Percentiles rank a stretch among this genome's conserved stretches.
Evolutionary conservation across 1,284 basidiomycete genomes (phyloP).

Genomic region (Cutaneotrichosporon arboriforme): DNA sequence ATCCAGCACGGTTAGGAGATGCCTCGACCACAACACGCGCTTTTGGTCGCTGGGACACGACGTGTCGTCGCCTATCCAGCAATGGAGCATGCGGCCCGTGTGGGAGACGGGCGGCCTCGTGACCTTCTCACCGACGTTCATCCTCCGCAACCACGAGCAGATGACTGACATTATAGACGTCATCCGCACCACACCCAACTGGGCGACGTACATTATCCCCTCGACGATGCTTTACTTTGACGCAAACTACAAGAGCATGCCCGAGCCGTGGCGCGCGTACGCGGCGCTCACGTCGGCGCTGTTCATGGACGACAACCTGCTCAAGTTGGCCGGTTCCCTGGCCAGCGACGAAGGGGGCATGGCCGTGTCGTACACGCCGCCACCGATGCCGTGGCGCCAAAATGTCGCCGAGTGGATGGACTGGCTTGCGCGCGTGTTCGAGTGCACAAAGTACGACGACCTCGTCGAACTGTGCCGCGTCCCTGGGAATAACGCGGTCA

Average conservation of each 20-base stretch:
- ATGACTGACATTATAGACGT: slow-evolving; percentile 26
- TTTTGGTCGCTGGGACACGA: slow-evolving; percentile 21
- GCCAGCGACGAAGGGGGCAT: slow-evolving; percentile 14
- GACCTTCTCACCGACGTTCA: slow-evolving; percentile 34
- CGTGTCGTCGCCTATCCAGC: slow-evolving; percentile 12
- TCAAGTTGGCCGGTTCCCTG: slow-evolving; percentile 14
- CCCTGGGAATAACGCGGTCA: neutral
- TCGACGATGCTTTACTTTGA: slow-evolving; percentile 26
- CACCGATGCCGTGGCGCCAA: slow-evolving; percentile 13
- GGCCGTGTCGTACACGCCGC: slow-evolving; percentile 26
- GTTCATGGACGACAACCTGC: slow-evolving; percentile 24
- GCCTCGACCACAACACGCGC: slow-evolving; percentile 9
- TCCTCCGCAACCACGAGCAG: slow-evolving; percentile 23
- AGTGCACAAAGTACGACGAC: slow-evolving; percentile 12
- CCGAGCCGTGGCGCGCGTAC: slow-evolving; percentile 21
- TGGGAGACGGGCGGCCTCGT: slow-evolving; percentile 34
- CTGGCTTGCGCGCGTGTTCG: slow-evolving; percentile 22
- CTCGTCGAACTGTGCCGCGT: slow-evolving; percentile 21
- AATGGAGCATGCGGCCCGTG: slow-evolving; percentile 18
- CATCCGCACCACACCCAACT: slow-evolving; percentile 18
- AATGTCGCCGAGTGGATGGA: slow-evolving; percentile 23
- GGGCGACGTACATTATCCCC: slow-evolving; percentile 37
- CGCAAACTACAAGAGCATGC: slow-evolving; percentile 20
- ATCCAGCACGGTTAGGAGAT: slow-evolving; percentile 7
- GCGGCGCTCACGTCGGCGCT: slow-evolving; percentile 20